These are phyloP conservation scores for Backusella australiensis DNA, from an alignment of 192 early-diverging fungal species.

Conservation along the genomic window DNA sequence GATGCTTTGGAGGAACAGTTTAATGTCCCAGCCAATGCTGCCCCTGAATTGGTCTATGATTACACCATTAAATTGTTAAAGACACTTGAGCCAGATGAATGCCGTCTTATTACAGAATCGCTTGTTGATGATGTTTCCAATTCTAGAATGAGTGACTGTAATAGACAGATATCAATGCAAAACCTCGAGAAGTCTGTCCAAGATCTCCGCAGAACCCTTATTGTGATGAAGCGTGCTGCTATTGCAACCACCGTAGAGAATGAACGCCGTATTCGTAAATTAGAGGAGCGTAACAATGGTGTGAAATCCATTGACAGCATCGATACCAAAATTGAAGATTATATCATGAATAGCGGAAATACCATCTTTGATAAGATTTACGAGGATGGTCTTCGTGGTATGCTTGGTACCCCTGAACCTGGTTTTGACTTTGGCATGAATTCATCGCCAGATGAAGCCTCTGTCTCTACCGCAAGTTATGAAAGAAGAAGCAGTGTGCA, in stretches of 20 bases:
- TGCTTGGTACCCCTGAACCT: slow-evolving; percentile 31
- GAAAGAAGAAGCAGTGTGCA: slow-evolving; percentile 3
- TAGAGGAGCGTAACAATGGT: slow-evolving; percentile 6
- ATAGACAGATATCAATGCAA: slow-evolving; percentile 45
- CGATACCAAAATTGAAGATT: slow-evolving; percentile 34
- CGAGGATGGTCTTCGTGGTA: slow-evolving; percentile 36
- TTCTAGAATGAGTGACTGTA: slow-evolving; percentile 49
- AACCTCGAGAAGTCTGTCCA: slow-evolving; percentile 52
- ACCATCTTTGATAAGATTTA: slow-evolving; percentile 45
- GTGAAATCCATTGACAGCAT: slow-evolving; percentile 8
- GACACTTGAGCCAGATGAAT: slow-evolving; percentile 48
- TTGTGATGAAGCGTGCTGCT: slow-evolving; percentile 58
- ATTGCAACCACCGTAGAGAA: slow-evolving; percentile 38
- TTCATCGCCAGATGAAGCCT: slow-evolving; percentile 5
- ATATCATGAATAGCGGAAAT: slow-evolving; percentile 33
- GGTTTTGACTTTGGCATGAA: slow-evolving; percentile 2
- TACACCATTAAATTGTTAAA: slow-evolving; percentile 46
- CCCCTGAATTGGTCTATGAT: slow-evolving; percentile 49
- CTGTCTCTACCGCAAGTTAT: slow-evolving; percentile 1
- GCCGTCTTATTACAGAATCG: slow-evolving; percentile 49
- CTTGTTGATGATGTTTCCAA: slow-evolving; percentile 58
- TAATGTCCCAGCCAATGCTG: slow-evolving; percentile 40
- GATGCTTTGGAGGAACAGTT: slow-evolving; percentile 35
- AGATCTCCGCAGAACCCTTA: slow-evolving; percentile 53
- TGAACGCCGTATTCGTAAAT: slow-evolving; percentile 30